Conservation (phyloP, 257 asterid species). For the Rauvolfia tetraphylla region DNA sequence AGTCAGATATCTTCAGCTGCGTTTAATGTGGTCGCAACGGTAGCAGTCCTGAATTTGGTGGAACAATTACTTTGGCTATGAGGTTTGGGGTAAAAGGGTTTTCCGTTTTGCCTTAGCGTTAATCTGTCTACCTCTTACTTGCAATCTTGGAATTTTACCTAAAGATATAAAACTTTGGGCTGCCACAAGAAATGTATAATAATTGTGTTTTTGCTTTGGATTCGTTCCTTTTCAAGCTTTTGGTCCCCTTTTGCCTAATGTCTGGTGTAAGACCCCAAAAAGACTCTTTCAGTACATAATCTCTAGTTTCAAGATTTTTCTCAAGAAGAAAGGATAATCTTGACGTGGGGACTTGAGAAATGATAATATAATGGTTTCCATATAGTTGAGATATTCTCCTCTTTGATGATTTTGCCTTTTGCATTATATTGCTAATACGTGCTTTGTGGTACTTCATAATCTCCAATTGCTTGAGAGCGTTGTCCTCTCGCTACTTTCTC, state of each 20-base stretch:
- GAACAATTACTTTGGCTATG: neutral
- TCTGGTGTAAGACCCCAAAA: neutral
- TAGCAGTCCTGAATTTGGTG: constrained; percentile 6
- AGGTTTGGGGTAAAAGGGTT: neutral
- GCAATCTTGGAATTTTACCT: neutral
- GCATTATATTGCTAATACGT: too few species aligned
- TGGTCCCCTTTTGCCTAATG: neutral
- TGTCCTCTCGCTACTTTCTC: too few species aligned
- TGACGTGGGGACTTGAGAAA: too few species aligned
- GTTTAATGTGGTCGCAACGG: neutral
- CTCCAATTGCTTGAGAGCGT: neutral
- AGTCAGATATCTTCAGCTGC: too few species aligned
- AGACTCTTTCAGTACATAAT: too few species aligned
- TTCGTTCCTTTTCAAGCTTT: neutral
- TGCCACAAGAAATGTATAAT: neutral
- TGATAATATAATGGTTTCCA: too few species aligned
- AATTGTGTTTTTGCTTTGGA: neutral
- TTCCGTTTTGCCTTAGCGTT: neutral
- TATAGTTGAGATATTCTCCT: too few species aligned
- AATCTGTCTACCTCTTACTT: neutral
- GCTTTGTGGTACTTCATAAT: neutral
- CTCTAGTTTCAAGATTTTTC: neutral
- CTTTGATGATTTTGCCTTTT: too few species aligned
- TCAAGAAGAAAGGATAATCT: neutral
- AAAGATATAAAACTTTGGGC: neutral